A percentile compares a stretch with the other conserved stretches of the same genome.
phyloP scores from a whole-genome alignment of 768 basidiomycete genomes.

The Pisolithus marmoratus region DNA sequence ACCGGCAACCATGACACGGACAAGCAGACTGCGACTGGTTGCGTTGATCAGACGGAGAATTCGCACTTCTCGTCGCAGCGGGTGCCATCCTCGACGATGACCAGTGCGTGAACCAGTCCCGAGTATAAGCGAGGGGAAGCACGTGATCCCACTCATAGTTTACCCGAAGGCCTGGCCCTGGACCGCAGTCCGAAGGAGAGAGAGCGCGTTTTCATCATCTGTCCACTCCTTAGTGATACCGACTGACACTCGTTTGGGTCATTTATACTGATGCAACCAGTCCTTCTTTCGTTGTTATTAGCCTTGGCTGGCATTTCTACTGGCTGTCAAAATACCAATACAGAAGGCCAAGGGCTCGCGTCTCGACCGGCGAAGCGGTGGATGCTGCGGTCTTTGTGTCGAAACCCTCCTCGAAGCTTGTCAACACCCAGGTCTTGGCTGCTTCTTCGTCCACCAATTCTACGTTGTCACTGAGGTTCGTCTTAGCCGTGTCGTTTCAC shows the following conservation, averaged over 20 bases:
- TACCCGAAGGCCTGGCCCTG: background rate
- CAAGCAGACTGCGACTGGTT: conserved; percentile 62
- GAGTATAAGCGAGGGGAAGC: background rate
- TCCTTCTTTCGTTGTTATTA: conserved; percentile 32
- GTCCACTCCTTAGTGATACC: background rate
- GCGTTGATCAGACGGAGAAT: conserved; percentile 74
- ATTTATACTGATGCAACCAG: conserved; percentile 39
- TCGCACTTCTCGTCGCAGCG: conserved; percentile 47
- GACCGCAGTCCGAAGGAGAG: background rate
- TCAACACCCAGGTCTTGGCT: conserved; percentile 20
- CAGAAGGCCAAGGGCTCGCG: conserved; percentile 36
- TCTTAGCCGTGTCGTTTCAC: background rate
- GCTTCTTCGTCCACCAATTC: conserved; percentile 16
- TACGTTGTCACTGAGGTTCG: conserved; percentile 20
- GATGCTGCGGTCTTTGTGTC: conserved; percentile 12
- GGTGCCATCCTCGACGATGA: conserved; percentile 24
- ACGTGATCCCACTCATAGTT: background rate
- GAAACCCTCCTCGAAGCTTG: conserved; percentile 1
- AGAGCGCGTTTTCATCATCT: background rate
- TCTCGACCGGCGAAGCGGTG: conserved; percentile 35
- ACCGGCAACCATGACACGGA: conserved; percentile 70
- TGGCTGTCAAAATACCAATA: conserved; percentile 45
- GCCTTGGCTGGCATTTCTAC: conserved; percentile 33
- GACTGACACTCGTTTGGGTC: conserved; percentile 5
- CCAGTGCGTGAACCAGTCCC: too few relatives aligned